Evolutionary conservation across 2,329 filamentous ascomycete species (phyloP), one percentile per base, ranked within the genome.

Genomic region (Phyllachora maydis): DNA sequence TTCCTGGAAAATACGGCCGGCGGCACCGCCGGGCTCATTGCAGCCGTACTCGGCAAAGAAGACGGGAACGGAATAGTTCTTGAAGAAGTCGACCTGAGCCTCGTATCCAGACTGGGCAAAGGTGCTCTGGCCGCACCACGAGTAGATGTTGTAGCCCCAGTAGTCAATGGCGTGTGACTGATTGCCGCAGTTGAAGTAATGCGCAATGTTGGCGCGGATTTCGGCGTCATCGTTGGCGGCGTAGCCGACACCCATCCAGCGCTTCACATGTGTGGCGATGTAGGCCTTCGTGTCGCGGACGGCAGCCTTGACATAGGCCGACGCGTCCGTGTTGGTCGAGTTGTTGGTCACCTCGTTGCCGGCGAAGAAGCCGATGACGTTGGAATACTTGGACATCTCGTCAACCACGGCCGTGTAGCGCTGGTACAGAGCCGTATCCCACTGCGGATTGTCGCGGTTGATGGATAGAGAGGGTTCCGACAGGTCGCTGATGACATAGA

Each of bases 71-170:
- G 78, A 79, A 62, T 88, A 98, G 45, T 73, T 67, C 29, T 59
- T 48, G 57, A 93, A 98, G 54, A 93, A 85, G 34, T 78, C 50
- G 36, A 82, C 82, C 46, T 85, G 76, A 27, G 69, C 61, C 33
- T 73, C 59, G 53, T 83, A 98, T 26, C 81, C 79, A 4, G 88
- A 93, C 29, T 59, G 43, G 17, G 58, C 42, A 55, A 75, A 88
- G 39, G 58, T 67, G 42, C 78, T 91, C 37, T 83, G 49, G 36
- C 85, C 88, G 47, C 88, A 98, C 88, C 88, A 98, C 25, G 83
- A 91, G 65, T 98, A 98, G 55, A 95, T 92, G 63, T 98, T 98
- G 73, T 95, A 95, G 29, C 88, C 88, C 78, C 83, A 98, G 61
- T 90, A 95, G 52, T 98, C 88, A 35, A 95, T 92, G 30, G 75